Conservation (phyloP, 2,329 filamentous ascomycete genomes). For the Neonectria coccinea region DNA sequence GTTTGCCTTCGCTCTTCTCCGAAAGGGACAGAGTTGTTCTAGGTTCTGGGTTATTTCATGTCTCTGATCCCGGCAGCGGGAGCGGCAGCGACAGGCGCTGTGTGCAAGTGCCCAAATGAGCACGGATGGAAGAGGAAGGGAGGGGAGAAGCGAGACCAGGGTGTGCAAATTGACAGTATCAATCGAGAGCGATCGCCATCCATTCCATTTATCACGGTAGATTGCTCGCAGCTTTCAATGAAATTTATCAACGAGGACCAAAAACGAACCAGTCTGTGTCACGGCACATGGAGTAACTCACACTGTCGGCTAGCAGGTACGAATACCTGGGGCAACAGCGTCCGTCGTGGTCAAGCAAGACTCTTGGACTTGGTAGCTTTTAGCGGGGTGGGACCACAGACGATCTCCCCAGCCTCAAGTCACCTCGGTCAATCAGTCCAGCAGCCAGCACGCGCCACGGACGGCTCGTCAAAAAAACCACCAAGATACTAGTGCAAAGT, state of each 20-base stretch:
- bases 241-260: background rate
- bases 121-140: background rate
- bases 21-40: constrained; percentile 22
- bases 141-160: constrained; percentile 4
- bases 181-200: constrained; percentile 1
- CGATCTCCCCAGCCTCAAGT: constrained; percentile 14
- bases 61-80: constrained; percentile 5
- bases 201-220: background rate
- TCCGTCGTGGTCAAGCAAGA: constrained; percentile 3
- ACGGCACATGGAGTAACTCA: background rate
- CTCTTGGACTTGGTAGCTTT: constrained; percentile 9
- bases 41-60: constrained; percentile 26
- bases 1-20: constrained; percentile 27
- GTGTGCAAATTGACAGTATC: constrained; percentile 1
- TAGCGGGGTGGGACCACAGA: constrained; percentile 20
- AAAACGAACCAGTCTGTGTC: background rate
- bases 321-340: background rate
- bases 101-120: constrained; percentile 1
- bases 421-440: background rate
- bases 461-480: constrained; percentile 4
- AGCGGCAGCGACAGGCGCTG: background rate
- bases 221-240: background rate
- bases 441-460: constrained; percentile 23
- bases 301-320: background rate
- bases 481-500: constrained; percentile 4